These are phyloP conservation scores for Mediolabrus comicus DNA, from an alignment of 108 stramenopile genomes.

Conservation along the genomic window DNA sequence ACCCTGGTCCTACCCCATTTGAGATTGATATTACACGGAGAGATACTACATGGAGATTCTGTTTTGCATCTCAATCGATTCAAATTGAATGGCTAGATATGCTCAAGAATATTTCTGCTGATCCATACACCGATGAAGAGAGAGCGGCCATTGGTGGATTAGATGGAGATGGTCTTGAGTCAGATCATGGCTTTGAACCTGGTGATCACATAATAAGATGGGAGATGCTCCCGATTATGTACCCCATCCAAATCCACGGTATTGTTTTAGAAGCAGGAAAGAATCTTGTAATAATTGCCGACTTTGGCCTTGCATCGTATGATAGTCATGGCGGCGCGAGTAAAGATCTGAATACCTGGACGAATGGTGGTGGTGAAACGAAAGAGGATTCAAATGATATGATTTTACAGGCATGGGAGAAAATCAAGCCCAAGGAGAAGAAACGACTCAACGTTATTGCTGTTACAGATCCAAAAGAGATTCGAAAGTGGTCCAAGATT, in stretches of 20 bases:
- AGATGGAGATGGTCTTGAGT: conserved; percentile 21
- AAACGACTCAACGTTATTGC: conserved; percentile 50
- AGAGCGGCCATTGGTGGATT: background rate
- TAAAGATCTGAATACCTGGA: conserved; percentile 25
- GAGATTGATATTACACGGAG: conserved; percentile 40
- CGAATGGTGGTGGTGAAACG: conserved; percentile 15
- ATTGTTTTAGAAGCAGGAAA: conserved; percentile 46
- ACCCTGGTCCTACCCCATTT: conserved; percentile 46
- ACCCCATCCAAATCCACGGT: conserved; percentile 56
- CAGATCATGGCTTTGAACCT: conserved; percentile 48
- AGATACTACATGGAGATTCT: conserved; percentile 55
- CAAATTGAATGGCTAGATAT: conserved; percentile 32
- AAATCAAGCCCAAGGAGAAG: conserved; percentile 51
- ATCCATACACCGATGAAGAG: conserved; percentile 5
- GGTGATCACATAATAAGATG: conserved; percentile 62
- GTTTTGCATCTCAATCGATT: conserved; percentile 40
- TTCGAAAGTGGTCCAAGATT: conserved; percentile 50
- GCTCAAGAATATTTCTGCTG: conserved; percentile 14
- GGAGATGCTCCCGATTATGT: conserved; percentile 55
- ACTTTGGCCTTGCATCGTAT: conserved; percentile 48
- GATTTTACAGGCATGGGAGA: conserved; percentile 44
- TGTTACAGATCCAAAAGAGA: conserved; percentile 50
- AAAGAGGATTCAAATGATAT: conserved; percentile 37
- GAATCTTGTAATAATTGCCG: conserved; percentile 42
- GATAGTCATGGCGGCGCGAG: conserved; percentile 9